phyloP scores from a whole-genome alignment of 2,329 filamentous ascomycete genomes.

The Beauveria pseudobassiana region DNA sequence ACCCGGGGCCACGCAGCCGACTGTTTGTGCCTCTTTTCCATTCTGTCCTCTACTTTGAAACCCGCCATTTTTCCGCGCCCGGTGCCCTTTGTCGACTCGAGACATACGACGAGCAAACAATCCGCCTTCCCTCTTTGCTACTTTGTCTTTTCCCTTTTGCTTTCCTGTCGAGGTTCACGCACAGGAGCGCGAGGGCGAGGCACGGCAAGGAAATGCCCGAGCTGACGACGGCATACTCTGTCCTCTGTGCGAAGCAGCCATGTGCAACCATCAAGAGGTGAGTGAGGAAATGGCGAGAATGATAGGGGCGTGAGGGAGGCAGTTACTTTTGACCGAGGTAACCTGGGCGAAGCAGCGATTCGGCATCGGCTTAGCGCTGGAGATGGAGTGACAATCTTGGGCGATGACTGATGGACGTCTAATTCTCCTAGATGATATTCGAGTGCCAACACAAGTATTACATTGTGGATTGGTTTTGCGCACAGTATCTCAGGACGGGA shows the following conservation, averaged over 20 bases:
- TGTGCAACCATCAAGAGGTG: conserved; percentile 7
- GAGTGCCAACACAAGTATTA: not conserved
- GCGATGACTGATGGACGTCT: not conserved
- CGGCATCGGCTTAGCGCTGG: too few species aligned
- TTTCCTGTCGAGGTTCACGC: not conserved
- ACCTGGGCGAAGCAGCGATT: too few species aligned
- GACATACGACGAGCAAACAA: too few species aligned
- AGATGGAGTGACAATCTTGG: not conserved
- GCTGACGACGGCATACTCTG: not conserved
- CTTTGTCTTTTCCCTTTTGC: not conserved
- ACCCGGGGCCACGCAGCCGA: not conserved
- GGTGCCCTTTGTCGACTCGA: too few species aligned
- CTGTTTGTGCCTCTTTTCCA: not conserved
- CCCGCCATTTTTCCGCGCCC: too few species aligned
- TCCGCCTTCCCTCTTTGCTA: too few species aligned
- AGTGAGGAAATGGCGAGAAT: not conserved
- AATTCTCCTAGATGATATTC: not conserved
- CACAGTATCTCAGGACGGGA: not conserved
- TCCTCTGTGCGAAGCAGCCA: not conserved
- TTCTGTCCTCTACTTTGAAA: not conserved
- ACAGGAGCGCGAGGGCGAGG: too few species aligned
- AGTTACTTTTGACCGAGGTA: not conserved
- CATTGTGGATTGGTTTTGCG: not conserved
- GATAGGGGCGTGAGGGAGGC: too few species aligned
- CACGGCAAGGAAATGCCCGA: too few species aligned